Conservation (phyloP, 306 rosid genomes). For the Acacia melanoxylon region DNA sequence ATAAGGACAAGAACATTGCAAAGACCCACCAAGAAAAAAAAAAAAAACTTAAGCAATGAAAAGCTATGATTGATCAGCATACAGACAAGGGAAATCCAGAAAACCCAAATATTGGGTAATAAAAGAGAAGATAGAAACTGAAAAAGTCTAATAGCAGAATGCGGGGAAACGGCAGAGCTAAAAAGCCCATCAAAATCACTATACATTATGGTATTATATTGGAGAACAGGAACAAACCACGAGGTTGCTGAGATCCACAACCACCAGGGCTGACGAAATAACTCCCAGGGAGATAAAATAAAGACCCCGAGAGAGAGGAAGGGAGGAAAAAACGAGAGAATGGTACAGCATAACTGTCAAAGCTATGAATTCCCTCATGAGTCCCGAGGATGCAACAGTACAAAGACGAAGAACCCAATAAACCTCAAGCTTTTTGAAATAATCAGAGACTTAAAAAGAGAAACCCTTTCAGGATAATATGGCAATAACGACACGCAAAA, state of each 20-base stretch:
- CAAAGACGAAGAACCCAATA: conserved; percentile 55
- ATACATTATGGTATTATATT: conserved; percentile 26
- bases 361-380: conserved; percentile 79
- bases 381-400: conserved; percentile 61
- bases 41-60: conserved; percentile 5
- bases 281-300: conserved; percentile 53
- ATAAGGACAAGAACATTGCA: neutral
- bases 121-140: conserved; percentile 29
- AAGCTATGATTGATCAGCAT: conserved; percentile 24
- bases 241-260: conserved; percentile 40
- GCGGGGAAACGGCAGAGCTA: conserved; percentile 9
- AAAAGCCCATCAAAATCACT: conserved; percentile 40
- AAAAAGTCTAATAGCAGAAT: conserved; percentile 40
- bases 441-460: conserved; percentile 43
- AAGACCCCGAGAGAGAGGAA: conserved; percentile 35
- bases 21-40: neutral
- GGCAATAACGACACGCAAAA: conserved; percentile 56
- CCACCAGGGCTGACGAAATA: conserved; percentile 45
- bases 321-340: conserved; percentile 36
- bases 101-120: conserved; percentile 22
- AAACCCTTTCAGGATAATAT: conserved; percentile 42
- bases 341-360: conserved; percentile 65
- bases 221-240: conserved; percentile 40
- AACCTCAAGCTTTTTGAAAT: conserved; percentile 40
- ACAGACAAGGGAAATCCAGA: conserved; percentile 39